phyloP scores from a whole-genome alignment of 1,284 basidiomycete genomes.

The Leccinum solheimii region DNA sequence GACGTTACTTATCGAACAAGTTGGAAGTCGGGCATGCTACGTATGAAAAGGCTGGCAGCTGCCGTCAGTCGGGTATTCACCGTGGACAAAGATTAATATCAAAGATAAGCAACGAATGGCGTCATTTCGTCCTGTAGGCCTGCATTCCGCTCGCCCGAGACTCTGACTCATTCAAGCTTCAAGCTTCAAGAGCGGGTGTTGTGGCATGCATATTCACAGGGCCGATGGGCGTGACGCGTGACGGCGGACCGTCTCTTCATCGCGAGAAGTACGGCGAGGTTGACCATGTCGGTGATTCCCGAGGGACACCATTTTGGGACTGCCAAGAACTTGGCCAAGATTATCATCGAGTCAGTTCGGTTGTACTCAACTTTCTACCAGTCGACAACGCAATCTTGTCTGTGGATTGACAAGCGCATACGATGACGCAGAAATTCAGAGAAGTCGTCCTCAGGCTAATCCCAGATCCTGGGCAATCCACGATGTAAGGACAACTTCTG shows the following conservation, averaged over 20 bases:
- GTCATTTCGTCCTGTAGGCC: not conserved
- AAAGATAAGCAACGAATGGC: not conserved
- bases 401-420: not conserved
- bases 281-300: not conserved
- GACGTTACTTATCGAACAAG: not conserved
- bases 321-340: not conserved
- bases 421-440: constrained; percentile 68
- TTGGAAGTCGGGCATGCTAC: not conserved
- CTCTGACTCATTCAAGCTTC: too few species aligned
- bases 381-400: not conserved
- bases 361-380: not conserved
- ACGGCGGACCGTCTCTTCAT: too few species aligned
- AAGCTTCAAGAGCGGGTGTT: too few species aligned
- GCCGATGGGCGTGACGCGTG: too few species aligned
- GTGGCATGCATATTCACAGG: too few species aligned
- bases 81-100: not conserved
- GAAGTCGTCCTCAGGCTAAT: constrained; percentile 61
- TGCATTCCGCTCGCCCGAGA: not conserved
- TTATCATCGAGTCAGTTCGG: not conserved
- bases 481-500: constrained; percentile 41
- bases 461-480: constrained; percentile 48
- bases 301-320: not conserved
- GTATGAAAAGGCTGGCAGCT: not conserved
- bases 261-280: too few species aligned
- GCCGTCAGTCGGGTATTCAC: not conserved